These are phyloP conservation scores for Phialophora macrospora DNA, from an alignment of 2,329 filamentous ascomycete genomes.

Conservation along the genomic window DNA sequence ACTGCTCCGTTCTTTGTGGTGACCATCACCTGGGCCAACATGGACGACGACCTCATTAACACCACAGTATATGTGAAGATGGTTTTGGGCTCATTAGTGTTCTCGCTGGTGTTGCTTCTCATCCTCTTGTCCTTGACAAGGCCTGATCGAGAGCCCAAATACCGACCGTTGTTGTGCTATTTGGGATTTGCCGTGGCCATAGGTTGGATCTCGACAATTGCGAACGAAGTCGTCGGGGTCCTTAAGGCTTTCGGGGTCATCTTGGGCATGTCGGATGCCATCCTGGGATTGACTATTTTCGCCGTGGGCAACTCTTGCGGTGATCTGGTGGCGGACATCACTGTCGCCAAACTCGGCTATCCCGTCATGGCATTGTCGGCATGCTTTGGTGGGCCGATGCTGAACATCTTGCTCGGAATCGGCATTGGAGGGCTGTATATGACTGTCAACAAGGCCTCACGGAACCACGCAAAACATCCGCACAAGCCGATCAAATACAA, in stretches of 20 bases:
- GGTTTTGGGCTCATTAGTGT: slow-evolving; percentile 67
- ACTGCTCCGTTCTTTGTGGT: slow-evolving; percentile 84
- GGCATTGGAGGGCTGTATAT: slow-evolving; percentile 91
- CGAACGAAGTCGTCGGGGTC: slow-evolving; percentile 92
- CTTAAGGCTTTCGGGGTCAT: slow-evolving; percentile 93
- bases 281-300: slow-evolving; percentile 92
- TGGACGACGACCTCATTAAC: slow-evolving; percentile 55
- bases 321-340: slow-evolving; percentile 92
- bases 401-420: slow-evolving; percentile 94
- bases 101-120: slow-evolving; percentile 69
- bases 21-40: slow-evolving; percentile 66
- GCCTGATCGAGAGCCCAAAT: slow-evolving; percentile 68
- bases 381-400: slow-evolving; percentile 97
- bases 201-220: slow-evolving; percentile 95
- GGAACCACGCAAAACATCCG: slow-evolving; percentile 70
- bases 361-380: slow-evolving; percentile 95
- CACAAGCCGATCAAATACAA: slow-evolving; percentile 68
- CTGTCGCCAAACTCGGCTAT: slow-evolving; percentile 88
- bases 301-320: slow-evolving; percentile 94
- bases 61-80: slow-evolving; percentile 59
- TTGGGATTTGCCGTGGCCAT: slow-evolving; percentile 90
- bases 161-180: slow-evolving; percentile 81
- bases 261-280: slow-evolving; percentile 82
- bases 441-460: slow-evolving; percentile 72
- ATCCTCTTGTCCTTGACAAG: slow-evolving; percentile 72